These are phyloP conservation scores for Aechmea fasciata DNA, from an alignment of 176 grass and related monocot species.

Conservation along the genomic window DNA sequence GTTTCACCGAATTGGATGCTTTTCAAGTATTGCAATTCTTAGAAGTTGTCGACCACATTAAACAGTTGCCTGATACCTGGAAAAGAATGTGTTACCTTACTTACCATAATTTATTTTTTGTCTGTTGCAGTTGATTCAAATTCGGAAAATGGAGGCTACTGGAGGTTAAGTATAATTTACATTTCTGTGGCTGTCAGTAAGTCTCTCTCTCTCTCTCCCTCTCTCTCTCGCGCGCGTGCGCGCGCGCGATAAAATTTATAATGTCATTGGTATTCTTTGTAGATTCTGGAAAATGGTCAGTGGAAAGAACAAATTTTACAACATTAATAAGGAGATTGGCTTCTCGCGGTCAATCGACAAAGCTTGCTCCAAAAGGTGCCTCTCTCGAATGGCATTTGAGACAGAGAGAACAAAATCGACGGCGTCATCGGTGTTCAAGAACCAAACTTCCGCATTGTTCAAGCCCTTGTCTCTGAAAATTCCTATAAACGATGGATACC, in stretches of 20 bases:
- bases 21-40: not conserved
- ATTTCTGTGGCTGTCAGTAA: conserved; percentile 49
- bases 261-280: conserved; percentile 3
- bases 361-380: conserved; percentile 22
- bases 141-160: conserved; percentile 39
- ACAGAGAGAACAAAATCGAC: conserved; percentile 27
- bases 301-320: conserved; percentile 6
- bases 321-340: conserved; percentile 12
- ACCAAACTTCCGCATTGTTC: conserved; percentile 53
- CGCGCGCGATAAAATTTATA: not conserved
- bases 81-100: not conserved
- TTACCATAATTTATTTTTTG: not conserved
- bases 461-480: conserved; percentile 69
- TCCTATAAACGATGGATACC: conserved; percentile 36
- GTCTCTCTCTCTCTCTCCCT: not conserved
- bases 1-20: too few relatives aligned
- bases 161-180: conserved; percentile 36
- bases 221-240: not conserved
- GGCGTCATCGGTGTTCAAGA: conserved; percentile 23
- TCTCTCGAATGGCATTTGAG: conserved; percentile 50
- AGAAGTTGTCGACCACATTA: not conserved
- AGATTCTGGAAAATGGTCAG: conserved; percentile 23
- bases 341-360: conserved; percentile 14
- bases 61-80: not conserved
- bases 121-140: conserved; percentile 31